A percentile compares a stretch with the other conserved stretches of the same genome.
phyloP scores from a whole-genome alignment of 176 grass and related monocot genomes.

The Bothriochloa decipiens region DNA sequence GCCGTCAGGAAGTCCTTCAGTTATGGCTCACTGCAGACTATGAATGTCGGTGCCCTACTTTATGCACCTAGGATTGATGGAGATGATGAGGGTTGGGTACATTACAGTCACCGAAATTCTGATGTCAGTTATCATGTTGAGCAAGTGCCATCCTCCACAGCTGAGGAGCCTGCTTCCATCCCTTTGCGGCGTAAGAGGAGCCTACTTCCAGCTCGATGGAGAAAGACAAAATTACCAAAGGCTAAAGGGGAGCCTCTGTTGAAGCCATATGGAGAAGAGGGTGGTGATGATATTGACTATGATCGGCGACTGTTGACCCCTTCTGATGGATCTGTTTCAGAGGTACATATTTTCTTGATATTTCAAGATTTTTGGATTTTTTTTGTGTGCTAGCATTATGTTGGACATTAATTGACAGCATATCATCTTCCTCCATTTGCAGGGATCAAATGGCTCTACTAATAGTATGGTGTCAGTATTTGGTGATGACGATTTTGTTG shows the following conservation, averaged over 20 bases:
- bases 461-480: slow-evolving; percentile 71
- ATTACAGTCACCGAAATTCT: slow-evolving; percentile 80
- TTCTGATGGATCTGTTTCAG: slow-evolving; percentile 63
- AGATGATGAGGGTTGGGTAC: slow-evolving; percentile 81
- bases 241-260: slow-evolving; percentile 90
- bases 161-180: slow-evolving; percentile 45
- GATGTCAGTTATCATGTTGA: slow-evolving; percentile 65
- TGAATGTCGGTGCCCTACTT: slow-evolving; percentile 66
- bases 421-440: slow-evolving; percentile 41
- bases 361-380: neutral
- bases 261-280: slow-evolving; percentile 88
- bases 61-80: slow-evolving; percentile 64
- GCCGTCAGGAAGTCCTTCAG: slow-evolving; percentile 88
- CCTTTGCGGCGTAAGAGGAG: slow-evolving; percentile 64
- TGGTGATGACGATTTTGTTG: slow-evolving; percentile 88
- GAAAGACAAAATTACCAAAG: slow-evolving; percentile 77
- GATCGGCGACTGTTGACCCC: slow-evolving; percentile 80
- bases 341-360: slow-evolving; percentile 50
- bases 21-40: slow-evolving; percentile 79
- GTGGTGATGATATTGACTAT: slow-evolving; percentile 97
- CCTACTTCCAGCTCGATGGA: slow-evolving; percentile 83
- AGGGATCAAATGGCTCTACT: slow-evolving; percentile 60
- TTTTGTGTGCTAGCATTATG: neutral
- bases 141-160: slow-evolving; percentile 46
- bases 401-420: slow-evolving; percentile 24